These are phyloP conservation scores for Lasiosphaeria hispida DNA, from an alignment of 495 filamentous ascomycete genomes.

Conservation along the genomic window DNA sequence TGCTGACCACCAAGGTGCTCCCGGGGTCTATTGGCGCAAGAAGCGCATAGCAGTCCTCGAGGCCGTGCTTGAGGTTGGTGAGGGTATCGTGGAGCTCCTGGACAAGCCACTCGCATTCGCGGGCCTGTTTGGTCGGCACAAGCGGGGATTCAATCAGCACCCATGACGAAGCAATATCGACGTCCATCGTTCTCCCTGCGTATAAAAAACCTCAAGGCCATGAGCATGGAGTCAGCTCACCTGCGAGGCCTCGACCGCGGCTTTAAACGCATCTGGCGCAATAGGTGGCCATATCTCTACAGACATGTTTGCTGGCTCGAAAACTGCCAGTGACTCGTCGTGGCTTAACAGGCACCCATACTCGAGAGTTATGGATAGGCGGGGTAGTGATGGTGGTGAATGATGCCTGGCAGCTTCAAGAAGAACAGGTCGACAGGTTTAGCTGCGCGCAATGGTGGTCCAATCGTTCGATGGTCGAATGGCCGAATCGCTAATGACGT, in stretches of 20 bases:
- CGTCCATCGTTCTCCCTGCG: slow-evolving; percentile 6
- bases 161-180: slow-evolving; percentile 29
- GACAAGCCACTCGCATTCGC: slow-evolving; percentile 87
- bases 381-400: not conserved
- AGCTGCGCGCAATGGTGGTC: not conserved
- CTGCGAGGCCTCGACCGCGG: slow-evolving; percentile 65
- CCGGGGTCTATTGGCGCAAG: slow-evolving; percentile 79
- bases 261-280: slow-evolving; percentile 58
- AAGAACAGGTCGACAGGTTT: not conserved
- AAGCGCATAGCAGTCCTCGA: slow-evolving; percentile 83
- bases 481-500: slow-evolving; percentile 8
- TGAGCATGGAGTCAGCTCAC: slow-evolving; percentile 41
- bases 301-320: slow-evolving; percentile 54
- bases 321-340: slow-evolving; percentile 16
- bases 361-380: slow-evolving; percentile 2
- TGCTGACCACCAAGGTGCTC: slow-evolving; percentile 83
- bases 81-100: slow-evolving; percentile 74
- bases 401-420: slow-evolving; percentile 15
- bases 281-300: slow-evolving; percentile 76
- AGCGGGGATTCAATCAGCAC: slow-evolving; percentile 30
- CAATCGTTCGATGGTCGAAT: too few species aligned
- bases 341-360: slow-evolving; percentile 37
- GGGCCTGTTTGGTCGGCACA: slow-evolving; percentile 55
- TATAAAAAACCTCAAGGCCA: not conserved
- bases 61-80: slow-evolving; percentile 71